Evolutionary conservation across 2,329 filamentous ascomycete genomes (phyloP), one percentile per base, ranked within the genome.

Genomic region (Decorospora gaudefroyi): DNA sequence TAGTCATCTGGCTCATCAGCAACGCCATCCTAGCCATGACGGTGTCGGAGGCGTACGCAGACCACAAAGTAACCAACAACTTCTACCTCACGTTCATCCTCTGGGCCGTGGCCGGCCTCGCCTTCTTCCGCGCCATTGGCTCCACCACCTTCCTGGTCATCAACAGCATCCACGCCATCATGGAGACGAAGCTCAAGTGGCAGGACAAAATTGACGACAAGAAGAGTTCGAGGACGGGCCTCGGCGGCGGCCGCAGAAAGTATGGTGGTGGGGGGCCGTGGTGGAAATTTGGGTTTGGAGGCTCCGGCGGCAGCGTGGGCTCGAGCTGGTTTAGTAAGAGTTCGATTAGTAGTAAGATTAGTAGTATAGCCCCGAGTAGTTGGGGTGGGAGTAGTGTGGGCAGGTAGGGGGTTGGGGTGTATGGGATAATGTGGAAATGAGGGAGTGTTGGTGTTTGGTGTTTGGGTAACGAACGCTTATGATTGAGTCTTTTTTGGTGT

Each of bases 1-100:
- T 99, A 9, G 84, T 95, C 29, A 80, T 85, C 32, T 99, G 93
- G 93, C 90, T 99, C 81, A 80, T 95, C 23, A 83, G 85, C 61
- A 99, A 99, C 69, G 90, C 87, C 3, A 83, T 96, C 47, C 83
- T 99, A 25, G 92, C 89, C 66, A 99, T 99, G 93, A 83, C 87
- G 2, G 86, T 97, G 10, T 87, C 82, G 4, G 93, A 99, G 73
- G 84, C 88, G 3, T 99, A 96, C 72, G 82, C 82, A 31, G 78
- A 80, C 48, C 81, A 78, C 33, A 76, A 83, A 27, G 85, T 95
- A 36, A 85, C 85, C 5, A 80, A 85, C 60, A 99, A 99, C 75
- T 84, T 87, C 67, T 99, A 99, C 70, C 80, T 99, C 29, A 86
- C 85, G 23, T 93, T 97, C 72, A 89, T 99, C 65, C 79, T 99